phyloP scores from a whole-genome alignment of 306 rosid genomes.

The Citrullus amarus region DNA sequence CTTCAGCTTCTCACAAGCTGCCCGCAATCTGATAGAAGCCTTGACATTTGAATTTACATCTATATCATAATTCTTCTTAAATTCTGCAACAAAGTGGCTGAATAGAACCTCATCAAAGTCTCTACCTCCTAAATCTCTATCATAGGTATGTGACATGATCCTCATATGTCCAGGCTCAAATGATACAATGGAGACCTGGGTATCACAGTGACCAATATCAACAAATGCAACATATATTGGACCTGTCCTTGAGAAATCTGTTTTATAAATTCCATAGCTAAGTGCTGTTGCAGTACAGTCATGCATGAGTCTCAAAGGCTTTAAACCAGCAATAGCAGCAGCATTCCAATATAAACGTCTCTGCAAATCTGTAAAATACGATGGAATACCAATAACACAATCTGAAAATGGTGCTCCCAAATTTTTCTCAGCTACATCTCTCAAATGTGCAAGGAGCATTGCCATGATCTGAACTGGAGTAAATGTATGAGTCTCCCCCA shows the following conservation, averaged over 20 bases:
- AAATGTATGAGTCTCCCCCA: slow-evolving; percentile 43
- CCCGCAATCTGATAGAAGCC: slow-evolving; percentile 64
- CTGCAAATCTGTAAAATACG: slow-evolving; percentile 78
- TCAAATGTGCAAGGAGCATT: slow-evolving; percentile 91
- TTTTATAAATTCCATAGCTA: slow-evolving; percentile 69
- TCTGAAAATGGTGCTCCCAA: slow-evolving; percentile 55
- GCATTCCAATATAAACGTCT: slow-evolving; percentile 76
- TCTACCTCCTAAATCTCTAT: slow-evolving; percentile 61
- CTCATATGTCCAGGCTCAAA: slow-evolving; percentile 62
- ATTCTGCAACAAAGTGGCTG: slow-evolving; percentile 48
- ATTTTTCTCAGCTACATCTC: slow-evolving; percentile 44
- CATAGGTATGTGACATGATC: slow-evolving; percentile 61
- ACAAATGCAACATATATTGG: slow-evolving; percentile 50
- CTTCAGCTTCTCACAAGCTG: slow-evolving; percentile 91
- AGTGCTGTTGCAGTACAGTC: slow-evolving; percentile 98
- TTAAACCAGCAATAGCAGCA: slow-evolving; percentile 71
- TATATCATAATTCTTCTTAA: slow-evolving; percentile 49
- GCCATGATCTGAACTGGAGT: slow-evolving; percentile 75
- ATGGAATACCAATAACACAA: slow-evolving; percentile 85
- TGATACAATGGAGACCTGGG: slow-evolving; percentile 60
- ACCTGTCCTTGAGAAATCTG: slow-evolving; percentile 31
- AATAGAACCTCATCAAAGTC: slow-evolving; percentile 77
- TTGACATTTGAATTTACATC: slow-evolving; percentile 60
- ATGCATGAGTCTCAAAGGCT: slow-evolving; percentile 79
- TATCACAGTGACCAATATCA: slow-evolving; percentile 84